These are phyloP conservation scores for Fusarium gaditjirri DNA, from an alignment of 2,329 filamentous ascomycete species.

Conservation along the genomic window DNA sequence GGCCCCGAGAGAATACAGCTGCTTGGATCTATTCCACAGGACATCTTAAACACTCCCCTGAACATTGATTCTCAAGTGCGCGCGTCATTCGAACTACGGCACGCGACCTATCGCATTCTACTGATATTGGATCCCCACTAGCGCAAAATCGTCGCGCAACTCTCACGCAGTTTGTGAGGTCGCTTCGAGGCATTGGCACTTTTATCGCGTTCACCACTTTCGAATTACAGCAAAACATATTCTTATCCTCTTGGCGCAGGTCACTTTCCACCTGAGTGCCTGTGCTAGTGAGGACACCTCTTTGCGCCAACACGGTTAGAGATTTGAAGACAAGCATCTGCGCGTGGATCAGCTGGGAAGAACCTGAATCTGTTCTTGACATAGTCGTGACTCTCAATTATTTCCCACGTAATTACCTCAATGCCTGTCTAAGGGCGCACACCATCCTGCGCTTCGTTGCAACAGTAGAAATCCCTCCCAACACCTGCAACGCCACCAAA, in stretches of 20 bases:
- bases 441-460: conserved; percentile 40
- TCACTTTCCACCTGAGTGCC: conserved; percentile 6
- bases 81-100: conserved; percentile 10
- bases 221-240: neutral
- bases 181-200: neutral
- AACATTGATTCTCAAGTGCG: conserved; percentile 1
- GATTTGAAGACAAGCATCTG: conserved; percentile 38
- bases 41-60: neutral
- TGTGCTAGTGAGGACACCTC: conserved; percentile 16
- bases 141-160: conserved; percentile 18
- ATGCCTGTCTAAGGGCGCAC: conserved; percentile 45
- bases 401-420: conserved; percentile 49
- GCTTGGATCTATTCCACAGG: neutral
- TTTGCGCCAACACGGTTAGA: conserved; percentile 35
- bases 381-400: conserved; percentile 51
- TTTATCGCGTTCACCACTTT: neutral
- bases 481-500: conserved; percentile 19
- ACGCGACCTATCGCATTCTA: conserved; percentile 26
- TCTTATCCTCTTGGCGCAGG: neutral
- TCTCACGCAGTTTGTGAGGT: neutral
- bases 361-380: conserved; percentile 43
- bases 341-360: conserved; percentile 40
- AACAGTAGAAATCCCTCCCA: conserved; percentile 46
- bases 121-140: conserved; percentile 21
- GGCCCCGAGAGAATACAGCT: neutral